A percentile compares a stretch with the other conserved stretches of the same genome.
Conservation (phyloP, 1,139 yeast species). For the Kluyveromyces sp. region DNA sequence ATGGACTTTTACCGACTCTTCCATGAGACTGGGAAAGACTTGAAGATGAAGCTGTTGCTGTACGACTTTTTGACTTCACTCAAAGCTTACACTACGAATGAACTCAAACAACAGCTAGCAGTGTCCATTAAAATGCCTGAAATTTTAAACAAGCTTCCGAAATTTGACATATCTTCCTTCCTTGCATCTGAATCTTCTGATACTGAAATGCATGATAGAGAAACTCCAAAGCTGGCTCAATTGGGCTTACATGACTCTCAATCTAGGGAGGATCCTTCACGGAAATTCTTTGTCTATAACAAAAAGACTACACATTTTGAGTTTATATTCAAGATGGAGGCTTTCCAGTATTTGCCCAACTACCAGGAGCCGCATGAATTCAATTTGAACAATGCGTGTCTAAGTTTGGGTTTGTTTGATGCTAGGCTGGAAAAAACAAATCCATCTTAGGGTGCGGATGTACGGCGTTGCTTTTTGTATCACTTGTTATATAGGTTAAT, state of each 20-base stretch:
- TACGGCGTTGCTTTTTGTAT: background rate
- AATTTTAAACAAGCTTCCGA: conserved; percentile 23
- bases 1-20: conserved; percentile 20
- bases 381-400: conserved; percentile 25
- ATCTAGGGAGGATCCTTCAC: background rate
- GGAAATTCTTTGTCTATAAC: conserved; percentile 22
- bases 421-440: conserved; percentile 65
- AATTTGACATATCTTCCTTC: conserved; percentile 31
- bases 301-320: conserved; percentile 16
- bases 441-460: conserved; percentile 38
- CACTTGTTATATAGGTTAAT: background rate
- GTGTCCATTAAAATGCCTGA: conserved; percentile 18
- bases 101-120: conserved; percentile 10
- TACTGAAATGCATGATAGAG: conserved; percentile 7
- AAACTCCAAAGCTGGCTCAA: conserved; percentile 13
- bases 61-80: conserved; percentile 58
- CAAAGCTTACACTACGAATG: conserved; percentile 34
- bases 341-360: conserved; percentile 25
- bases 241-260: conserved; percentile 6
- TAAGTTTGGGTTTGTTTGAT: conserved; percentile 65
- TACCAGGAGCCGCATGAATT: conserved; percentile 19
- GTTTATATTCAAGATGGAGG: conserved; percentile 18
- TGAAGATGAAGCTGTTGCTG: conserved; percentile 50
- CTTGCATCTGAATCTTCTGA: conserved; percentile 11
- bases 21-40: conserved; percentile 33